Base-by-base conservation (phyloP, 345 rosid genomes). In the Eutrema heterophyllum region DNA sequence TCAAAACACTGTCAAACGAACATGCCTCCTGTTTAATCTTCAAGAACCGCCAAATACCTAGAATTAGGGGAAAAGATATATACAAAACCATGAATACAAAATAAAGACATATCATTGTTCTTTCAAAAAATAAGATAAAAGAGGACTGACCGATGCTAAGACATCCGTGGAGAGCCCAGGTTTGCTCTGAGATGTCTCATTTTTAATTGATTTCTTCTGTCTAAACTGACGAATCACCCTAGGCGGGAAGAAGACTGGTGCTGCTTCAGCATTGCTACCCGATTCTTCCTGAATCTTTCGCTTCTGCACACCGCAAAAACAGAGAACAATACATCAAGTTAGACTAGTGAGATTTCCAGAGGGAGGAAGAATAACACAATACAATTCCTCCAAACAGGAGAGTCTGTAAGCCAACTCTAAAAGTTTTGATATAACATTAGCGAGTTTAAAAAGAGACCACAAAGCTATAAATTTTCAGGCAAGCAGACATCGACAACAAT, bases 151-250 rank as follows among this genome's bases (percentile, higher is more conserved):
- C 87, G 86, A 89, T 46, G 91, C 83, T 45, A 92, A 80, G 59
- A 88, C 21, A 44, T 89, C 97, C 40, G 81, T 80, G 13, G 98
- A 91, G 64, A 94, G 88, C 38, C 71, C 72, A 35, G 87, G 81
- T 69, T 87, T 89, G 67, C 80, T 80, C 76, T 84, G 69, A 70
- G 81, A 62, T 27, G 80, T 48, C 67, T 80, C 81, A 29, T 80
- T 78, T 14, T 69, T 79, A 15, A 94, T 83, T 30, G 97, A 86
- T 75, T 80, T 81, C 78, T 78, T 92, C 85, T 89, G 97, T 13
- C 81, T 82, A 69, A 92, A 88, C 45, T 85, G 83, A 14, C 89
- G 93, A 73, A 87, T 60, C 45, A 73, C 70, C 79, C 84, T 88
- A 4, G 74, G 88, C 26, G 79, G 85, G 41, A 24, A 55, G 38